These are phyloP conservation scores for Haplosporangium gracile DNA, from an alignment of 192 early-diverging fungal genomes.

Conservation along the genomic window DNA sequence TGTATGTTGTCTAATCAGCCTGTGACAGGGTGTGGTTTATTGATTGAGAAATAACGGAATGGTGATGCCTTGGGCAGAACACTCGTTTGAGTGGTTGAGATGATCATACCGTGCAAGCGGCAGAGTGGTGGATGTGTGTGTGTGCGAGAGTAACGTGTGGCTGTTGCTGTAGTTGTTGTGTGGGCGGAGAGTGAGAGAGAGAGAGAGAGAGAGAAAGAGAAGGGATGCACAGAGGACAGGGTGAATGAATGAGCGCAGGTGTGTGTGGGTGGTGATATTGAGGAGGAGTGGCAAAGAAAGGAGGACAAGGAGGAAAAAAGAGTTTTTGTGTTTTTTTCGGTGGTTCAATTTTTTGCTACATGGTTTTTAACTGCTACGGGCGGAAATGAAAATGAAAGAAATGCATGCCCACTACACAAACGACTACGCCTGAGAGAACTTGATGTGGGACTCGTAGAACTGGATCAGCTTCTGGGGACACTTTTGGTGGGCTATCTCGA, in stretches of 20 bases:
- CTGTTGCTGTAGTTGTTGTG: not conserved
- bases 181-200: not conserved
- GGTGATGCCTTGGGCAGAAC: not conserved
- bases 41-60: not conserved
- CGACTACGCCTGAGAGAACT: conserved; percentile 52
- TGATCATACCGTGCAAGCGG: not conserved
- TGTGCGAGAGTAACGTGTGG: not conserved
- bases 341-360: not conserved
- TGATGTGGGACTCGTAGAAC: conserved; percentile 68
- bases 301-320: not conserved
- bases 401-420: not conserved
- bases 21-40: not conserved
- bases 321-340: not conserved
- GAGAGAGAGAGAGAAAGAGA: not conserved
- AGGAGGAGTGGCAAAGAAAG: not conserved
- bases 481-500: conserved; percentile 52
- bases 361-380: not conserved
- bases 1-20: not conserved
- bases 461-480: conserved; percentile 63
- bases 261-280: not conserved
- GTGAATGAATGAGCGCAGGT: not conserved
- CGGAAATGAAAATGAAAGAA: not conserved
- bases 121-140: not conserved
- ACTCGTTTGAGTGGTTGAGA: not conserved
- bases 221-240: not conserved